Evolutionary conservation across 176 grass and related monocot species (phyloP).

Genomic region (Carex kokanica): DNA sequence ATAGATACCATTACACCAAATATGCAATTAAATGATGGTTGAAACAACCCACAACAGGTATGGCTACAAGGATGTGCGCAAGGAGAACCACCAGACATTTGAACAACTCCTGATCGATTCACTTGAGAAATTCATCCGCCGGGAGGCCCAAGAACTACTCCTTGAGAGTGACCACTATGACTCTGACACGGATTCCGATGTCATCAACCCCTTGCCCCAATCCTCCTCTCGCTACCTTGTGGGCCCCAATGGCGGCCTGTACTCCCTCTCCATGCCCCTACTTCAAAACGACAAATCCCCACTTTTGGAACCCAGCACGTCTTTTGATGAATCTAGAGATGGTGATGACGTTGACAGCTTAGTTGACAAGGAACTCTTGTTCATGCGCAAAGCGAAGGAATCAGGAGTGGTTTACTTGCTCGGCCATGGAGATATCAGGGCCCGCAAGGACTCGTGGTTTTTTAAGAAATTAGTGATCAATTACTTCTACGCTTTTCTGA

Average conservation of each 20-base stretch:
- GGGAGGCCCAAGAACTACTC: constrained; percentile 90
- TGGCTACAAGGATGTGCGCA: constrained; percentile 92
- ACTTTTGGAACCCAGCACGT: constrained; percentile 43
- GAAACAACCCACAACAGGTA: constrained; percentile 43
- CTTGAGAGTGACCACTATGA: constrained; percentile 69
- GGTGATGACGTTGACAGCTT: constrained; percentile 37
- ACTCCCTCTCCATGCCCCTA: constrained; percentile 63
- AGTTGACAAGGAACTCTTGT: constrained; percentile 69
- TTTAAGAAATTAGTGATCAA: constrained; percentile 95
- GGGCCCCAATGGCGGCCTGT: constrained; percentile 59
- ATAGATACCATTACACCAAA: constrained; percentile 3
- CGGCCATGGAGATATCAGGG: constrained; percentile 80
- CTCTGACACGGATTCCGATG: constrained; percentile 51
- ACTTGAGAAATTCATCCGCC: constrained; percentile 82
- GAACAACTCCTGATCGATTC: constrained; percentile 90
- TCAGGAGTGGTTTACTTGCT: constrained; percentile 80
- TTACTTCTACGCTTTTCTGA: constrained; percentile 90
- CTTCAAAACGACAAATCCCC: constrained; percentile 34
- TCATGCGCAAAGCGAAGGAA: constrained; percentile 83
- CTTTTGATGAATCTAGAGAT: constrained; percentile 43
- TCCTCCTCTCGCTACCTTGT: constrained; percentile 55
- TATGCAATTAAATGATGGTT: constrained; percentile 13
- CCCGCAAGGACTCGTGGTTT: constrained; percentile 91
- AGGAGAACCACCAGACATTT: constrained; percentile 72
- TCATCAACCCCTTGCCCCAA: constrained; percentile 36